Conservation (phyloP, 805 yeast genomes). For the Candida alai region DNA sequence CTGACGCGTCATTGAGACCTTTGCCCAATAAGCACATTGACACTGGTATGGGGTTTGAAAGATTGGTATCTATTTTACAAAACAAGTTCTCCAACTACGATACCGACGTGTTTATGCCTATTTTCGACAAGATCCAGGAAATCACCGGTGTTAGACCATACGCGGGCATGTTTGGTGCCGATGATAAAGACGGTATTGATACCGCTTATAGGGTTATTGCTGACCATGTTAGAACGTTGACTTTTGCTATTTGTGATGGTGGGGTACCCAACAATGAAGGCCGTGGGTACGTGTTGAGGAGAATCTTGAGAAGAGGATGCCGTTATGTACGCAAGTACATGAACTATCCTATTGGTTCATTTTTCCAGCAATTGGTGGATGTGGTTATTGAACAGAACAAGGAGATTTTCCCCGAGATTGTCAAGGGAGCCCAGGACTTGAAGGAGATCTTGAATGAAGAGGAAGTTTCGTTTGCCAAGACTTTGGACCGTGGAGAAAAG, state of each 20-base stretch:
- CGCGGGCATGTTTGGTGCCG: slow-evolving; percentile 88
- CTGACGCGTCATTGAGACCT: slow-evolving; percentile 72
- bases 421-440: slow-evolving; percentile 64
- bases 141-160: slow-evolving; percentile 91
- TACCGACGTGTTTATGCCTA: slow-evolving; percentile 92
- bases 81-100: slow-evolving; percentile 91
- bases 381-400: slow-evolving; percentile 84
- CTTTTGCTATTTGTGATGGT: slow-evolving; percentile 96
- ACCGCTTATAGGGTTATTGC: slow-evolving; percentile 98
- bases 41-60: slow-evolving; percentile 98
- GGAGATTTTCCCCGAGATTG: slow-evolving; percentile 89
- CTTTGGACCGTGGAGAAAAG: slow-evolving; percentile 97
- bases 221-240: slow-evolving; percentile 95
- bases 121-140: slow-evolving; percentile 82
- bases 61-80: slow-evolving; percentile 92
- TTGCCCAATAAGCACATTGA: slow-evolving; percentile 95
- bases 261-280: slow-evolving; percentile 99
- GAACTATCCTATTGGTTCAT: slow-evolving; percentile 91
- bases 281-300: slow-evolving; percentile 95
- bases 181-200: slow-evolving; percentile 91
- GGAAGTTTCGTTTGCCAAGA: slow-evolving; percentile 90
- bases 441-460: slow-evolving; percentile 94
- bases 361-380: slow-evolving; percentile 89
- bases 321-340: slow-evolving; percentile 95
- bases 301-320: slow-evolving; percentile 96